phyloP scores from a whole-genome alignment of 1,284 basidiomycete genomes.

The Rhodotorula sp. region DNA sequence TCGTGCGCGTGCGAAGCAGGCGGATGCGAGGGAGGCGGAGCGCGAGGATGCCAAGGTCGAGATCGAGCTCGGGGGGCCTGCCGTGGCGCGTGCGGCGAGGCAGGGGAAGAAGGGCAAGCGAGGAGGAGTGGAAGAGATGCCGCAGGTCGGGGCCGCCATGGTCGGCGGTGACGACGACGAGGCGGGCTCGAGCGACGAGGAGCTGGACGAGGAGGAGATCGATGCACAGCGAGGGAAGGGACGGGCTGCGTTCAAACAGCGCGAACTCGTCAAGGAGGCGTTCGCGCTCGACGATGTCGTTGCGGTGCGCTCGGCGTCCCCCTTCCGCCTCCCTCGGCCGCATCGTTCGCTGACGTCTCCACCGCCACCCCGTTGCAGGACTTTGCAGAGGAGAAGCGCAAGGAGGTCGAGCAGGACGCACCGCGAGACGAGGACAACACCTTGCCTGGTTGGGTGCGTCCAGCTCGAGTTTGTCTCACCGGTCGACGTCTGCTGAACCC shows the following conservation, averaged over 20 bases:
- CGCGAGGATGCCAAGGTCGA: conserved; percentile 76
- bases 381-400: conserved; percentile 77
- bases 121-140: conserved; percentile 54
- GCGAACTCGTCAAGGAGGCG: conserved; percentile 85
- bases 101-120: conserved; percentile 46
- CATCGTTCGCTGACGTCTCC: not conserved
- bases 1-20: conserved; percentile 29
- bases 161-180: conserved; percentile 12
- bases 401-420: conserved; percentile 76
- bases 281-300: conserved; percentile 97
- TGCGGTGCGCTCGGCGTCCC: conserved; percentile 57
- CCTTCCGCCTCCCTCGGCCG: too few species aligned
- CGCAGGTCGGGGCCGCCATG: conserved; percentile 16
- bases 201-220: conserved; percentile 57
- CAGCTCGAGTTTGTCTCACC: not conserved
- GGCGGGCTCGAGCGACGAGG: conserved; percentile 43
- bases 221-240: conserved; percentile 48
- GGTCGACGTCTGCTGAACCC: not conserved
- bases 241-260: conserved; percentile 72
- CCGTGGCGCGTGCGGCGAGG: too few species aligned
- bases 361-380: conserved; percentile 60
- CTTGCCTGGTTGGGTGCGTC: conserved; percentile 86
- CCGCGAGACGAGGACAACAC: conserved; percentile 81
- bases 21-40: conserved; percentile 54
- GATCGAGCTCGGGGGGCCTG: conserved; percentile 58